phyloP scores from a whole-genome alignment of 805 yeast species.

The Sungouiozyma ichnusensis region DNA sequence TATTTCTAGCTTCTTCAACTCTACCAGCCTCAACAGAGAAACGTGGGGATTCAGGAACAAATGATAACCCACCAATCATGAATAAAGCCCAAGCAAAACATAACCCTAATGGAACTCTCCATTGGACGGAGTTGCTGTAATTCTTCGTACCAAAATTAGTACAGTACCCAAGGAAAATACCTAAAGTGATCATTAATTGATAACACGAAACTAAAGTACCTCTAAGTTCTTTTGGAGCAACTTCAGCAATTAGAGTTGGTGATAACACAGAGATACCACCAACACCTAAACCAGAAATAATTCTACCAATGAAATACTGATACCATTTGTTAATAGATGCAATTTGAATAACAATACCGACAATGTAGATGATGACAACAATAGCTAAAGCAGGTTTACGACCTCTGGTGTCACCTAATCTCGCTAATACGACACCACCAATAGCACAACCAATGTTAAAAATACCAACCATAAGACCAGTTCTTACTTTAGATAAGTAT shows the following conservation, averaged over 20 bases:
- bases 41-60: conserved; percentile 73
- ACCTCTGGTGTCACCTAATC: conserved; percentile 52
- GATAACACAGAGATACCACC: conserved; percentile 70
- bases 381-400: conserved; percentile 53
- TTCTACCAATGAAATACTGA: conserved; percentile 64
- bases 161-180: conserved; percentile 73
- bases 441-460: conserved; percentile 71
- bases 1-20: conserved; percentile 51
- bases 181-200: conserved; percentile 64
- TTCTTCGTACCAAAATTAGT: conserved; percentile 49
- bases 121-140: conserved; percentile 40
- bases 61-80: conserved; percentile 32
- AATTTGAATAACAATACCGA: conserved; percentile 62
- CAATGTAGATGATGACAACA: conserved; percentile 51
- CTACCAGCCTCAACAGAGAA: conserved; percentile 47
- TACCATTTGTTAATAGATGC: conserved; percentile 49
- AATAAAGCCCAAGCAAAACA: conserved; percentile 40
- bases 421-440: conserved; percentile 55
- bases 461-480: conserved; percentile 31
- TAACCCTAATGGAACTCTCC: conserved; percentile 68
- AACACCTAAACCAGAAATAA: conserved; percentile 61
- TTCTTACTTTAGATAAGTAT: conserved; percentile 21
- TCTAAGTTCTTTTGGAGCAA: conserved; percentile 39
- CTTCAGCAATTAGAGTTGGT: conserved; percentile 54
- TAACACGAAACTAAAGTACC: conserved; percentile 65